Evolutionary conservation across 495 filamentous ascomycete species (phyloP).

Genomic region (Oidiodendron maius): DNA sequence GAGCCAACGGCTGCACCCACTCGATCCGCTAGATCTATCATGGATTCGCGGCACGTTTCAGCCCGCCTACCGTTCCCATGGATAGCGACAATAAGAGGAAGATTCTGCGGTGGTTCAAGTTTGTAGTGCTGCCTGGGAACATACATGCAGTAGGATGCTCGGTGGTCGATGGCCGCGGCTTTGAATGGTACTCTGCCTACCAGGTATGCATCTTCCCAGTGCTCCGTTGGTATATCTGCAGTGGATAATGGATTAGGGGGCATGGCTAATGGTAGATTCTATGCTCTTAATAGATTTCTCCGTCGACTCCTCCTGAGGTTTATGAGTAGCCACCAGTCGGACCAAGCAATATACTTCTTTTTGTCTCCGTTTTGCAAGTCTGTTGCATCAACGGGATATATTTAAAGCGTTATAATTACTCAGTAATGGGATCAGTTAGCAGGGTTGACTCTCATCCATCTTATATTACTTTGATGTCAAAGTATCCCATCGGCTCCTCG

Average conservation of each 20-base stretch:
- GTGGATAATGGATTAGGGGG: constrained; percentile 11
- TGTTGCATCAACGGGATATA: too few relatives aligned
- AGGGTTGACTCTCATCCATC: too few relatives aligned
- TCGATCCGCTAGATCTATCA: constrained; percentile 20
- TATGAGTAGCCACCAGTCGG: too few relatives aligned
- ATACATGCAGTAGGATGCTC: constrained; percentile 23
- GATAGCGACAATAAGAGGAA: constrained; percentile 22
- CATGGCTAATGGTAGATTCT: too few relatives aligned
- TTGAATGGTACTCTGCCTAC: constrained; percentile 18
- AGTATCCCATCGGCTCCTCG: too few relatives aligned
- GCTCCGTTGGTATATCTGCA: constrained; percentile 15
- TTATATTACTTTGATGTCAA: too few relatives aligned
- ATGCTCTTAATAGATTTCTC: too few relatives aligned
- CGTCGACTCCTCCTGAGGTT: too few relatives aligned
- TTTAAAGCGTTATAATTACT: too few relatives aligned
- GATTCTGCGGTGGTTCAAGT: constrained; percentile 8
- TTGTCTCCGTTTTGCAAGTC: too few relatives aligned
- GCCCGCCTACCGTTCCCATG: constrained; percentile 21
- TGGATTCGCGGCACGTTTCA: constrained; percentile 10
- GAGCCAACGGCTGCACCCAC: constrained; percentile 19
- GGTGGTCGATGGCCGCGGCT: constrained; percentile 18
- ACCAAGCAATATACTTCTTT: too few relatives aligned
- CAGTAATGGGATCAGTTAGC: too few relatives aligned
- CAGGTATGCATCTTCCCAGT: constrained; percentile 19
- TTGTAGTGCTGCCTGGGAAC: constrained; percentile 20